Evolutionary conservation across 1,139 yeast species (phyloP).

Genomic region (Saccharomycopsis phalli): DNA sequence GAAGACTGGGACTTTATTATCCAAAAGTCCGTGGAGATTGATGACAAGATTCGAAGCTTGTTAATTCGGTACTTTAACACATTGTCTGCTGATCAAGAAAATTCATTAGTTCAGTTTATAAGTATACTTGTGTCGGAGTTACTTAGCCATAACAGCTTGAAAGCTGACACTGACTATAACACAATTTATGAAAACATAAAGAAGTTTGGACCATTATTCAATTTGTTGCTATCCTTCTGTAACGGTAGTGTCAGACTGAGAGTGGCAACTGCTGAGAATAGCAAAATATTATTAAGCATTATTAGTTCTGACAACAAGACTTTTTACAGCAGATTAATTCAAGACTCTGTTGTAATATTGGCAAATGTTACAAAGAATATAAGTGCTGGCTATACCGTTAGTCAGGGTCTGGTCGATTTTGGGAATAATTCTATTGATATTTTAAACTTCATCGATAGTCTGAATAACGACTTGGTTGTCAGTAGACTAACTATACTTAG

Average conservation of each 20-base stretch:
- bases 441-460: no score
- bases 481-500: conserved; percentile 33
- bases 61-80: conserved; percentile 26
- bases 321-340: conserved; percentile 24
- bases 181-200: conserved; percentile 8
- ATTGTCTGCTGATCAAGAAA: conserved; percentile 17
- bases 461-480: conserved; percentile 19
- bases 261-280: neutral
- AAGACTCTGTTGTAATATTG: conserved; percentile 27
- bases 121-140: neutral
- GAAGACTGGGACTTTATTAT: conserved; percentile 68
- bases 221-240: conserved; percentile 10
- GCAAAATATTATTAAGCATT: neutral
- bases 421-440: no score
- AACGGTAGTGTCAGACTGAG: neutral
- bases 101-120: neutral
- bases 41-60: conserved; percentile 39
- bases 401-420: conserved; percentile 12
- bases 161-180: neutral
- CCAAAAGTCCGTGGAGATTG: conserved; percentile 64
- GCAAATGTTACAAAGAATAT: conserved; percentile 42
- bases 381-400: conserved; percentile 9
- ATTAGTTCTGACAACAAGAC: conserved; percentile 5
- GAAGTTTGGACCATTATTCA: conserved; percentile 12
- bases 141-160: neutral